Base-by-base conservation (phyloP, 805 yeast species). In the Hanseniaspora valbyensis region DNA sequence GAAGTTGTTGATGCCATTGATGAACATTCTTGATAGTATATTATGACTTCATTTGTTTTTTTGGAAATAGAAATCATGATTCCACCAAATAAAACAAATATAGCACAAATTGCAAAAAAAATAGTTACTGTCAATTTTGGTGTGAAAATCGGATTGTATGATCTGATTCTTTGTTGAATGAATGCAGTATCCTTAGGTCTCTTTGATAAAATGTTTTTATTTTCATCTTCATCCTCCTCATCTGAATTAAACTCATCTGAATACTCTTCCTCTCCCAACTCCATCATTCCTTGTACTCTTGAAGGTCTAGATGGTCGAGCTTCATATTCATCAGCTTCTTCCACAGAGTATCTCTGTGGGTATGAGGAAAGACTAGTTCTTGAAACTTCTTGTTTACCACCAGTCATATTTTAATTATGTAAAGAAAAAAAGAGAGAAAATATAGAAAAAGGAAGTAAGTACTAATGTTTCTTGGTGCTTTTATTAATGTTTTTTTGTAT, bases 81-180 rank as follows among this genome's bases (percentile, higher is more conserved):
- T 19, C 88, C 87, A 21, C 98, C 98, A 50, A 92, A 75, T 14
- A 95, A 95, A 12, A 90, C 85, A 62, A 88, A 83, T 13, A 92
- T 72, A n/a, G 82, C 72, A 1, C 94, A 87, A 40, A 89, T 69
- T 13, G 78, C 53, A 40, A 88, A 68, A 57, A 89, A 77, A 52
- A 90, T 68, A 7, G 96, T 95, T 48, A 90, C 74, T 45, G 90
- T 95, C 26, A 92, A 78, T 59, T 78, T 81, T 5, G 96, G 96
- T 1, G 96, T 88, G 57, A 89, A 74, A 54, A 92, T 85, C 1
- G 97, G 97, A 50, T 77, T 78, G 62, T 75, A 66, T 19, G 80
- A 71, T 49, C 72, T 73, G 40, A 77, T 61, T 53, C 76, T 63
- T 57, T 77, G 83, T 59, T 83, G 94, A 52, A 89, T 74, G 61